phyloP scores from a whole-genome alignment of 108 stramenopile genomes.

The Aurantiochytrium sp. region DNA sequence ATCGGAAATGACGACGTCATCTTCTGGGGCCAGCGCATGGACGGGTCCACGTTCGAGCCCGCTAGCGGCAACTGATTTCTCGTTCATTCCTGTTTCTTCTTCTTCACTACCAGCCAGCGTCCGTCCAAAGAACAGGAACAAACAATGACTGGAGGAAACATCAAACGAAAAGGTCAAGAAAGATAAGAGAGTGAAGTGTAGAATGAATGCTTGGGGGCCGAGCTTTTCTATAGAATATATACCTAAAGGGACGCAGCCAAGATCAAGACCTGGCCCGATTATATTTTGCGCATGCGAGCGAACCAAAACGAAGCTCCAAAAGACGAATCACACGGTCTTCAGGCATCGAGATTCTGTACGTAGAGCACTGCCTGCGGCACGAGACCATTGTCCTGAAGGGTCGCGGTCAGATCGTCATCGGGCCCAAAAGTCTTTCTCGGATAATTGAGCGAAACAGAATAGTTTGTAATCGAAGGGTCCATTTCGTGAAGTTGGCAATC shows the following conservation, averaged over 20 bases:
- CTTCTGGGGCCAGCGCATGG: slow-evolving; percentile 4
- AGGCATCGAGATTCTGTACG: background rate
- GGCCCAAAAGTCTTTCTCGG: background rate
- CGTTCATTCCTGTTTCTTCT: too few relatives aligned
- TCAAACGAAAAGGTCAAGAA: too few relatives aligned
- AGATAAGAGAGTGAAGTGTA: too few relatives aligned
- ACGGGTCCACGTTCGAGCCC: background rate
- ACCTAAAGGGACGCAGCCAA: too few relatives aligned
- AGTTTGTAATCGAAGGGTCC: background rate
- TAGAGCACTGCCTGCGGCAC: slow-evolving; percentile 14
- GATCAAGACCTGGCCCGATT: too few relatives aligned
- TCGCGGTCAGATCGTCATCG: background rate
- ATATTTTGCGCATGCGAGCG: too few relatives aligned
- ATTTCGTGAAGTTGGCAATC: background rate
- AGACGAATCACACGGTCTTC: background rate
- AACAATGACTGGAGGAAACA: too few relatives aligned
- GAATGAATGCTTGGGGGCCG: too few relatives aligned
- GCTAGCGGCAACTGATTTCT: background rate
- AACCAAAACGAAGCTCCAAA: too few relatives aligned
- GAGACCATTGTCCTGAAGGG: background rate
- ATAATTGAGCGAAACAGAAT: background rate
- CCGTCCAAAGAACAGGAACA: too few relatives aligned
- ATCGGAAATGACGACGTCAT: background rate
- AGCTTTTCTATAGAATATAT: too few relatives aligned
- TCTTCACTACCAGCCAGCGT: too few relatives aligned